Evolutionary conservation across 1,284 basidiomycete species (phyloP).

Genomic region (Cryptococcus floricola): DNA sequence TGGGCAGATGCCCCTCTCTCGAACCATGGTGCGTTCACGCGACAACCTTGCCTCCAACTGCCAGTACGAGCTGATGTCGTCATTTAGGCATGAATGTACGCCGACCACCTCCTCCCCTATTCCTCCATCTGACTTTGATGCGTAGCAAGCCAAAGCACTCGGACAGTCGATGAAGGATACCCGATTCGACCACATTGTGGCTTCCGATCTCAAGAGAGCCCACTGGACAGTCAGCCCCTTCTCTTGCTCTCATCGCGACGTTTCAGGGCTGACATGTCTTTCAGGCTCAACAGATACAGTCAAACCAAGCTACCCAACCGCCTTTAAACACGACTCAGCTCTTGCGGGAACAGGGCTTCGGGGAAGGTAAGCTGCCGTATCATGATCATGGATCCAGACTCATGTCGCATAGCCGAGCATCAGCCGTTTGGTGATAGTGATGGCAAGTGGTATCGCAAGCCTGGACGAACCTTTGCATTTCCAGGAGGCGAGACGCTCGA

Average conservation of each 20-base stretch:
- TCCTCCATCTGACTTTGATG: neutral
- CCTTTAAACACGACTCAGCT: constrained; percentile 34
- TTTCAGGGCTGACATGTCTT: neutral
- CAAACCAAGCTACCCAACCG: constrained; percentile 34
- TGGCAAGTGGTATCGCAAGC: constrained; percentile 28
- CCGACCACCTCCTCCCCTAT: neutral
- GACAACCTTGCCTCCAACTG: neutral
- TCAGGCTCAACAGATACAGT: constrained; percentile 45
- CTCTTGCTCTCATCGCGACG: neutral
- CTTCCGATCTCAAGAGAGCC: constrained; percentile 76
- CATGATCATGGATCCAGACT: too few species aligned
- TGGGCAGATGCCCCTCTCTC: constrained; percentile 77
- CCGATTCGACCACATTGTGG: constrained; percentile 65
- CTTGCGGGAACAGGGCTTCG: constrained; percentile 49
- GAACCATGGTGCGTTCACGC: constrained; percentile 62
- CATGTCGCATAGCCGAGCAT: too few species aligned
- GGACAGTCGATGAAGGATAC: constrained; percentile 61
- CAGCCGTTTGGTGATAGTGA: constrained; percentile 33
- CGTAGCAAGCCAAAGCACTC: constrained; percentile 75
- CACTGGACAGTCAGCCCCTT: constrained; percentile 41
- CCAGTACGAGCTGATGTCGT: neutral
- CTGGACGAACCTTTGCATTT: constrained; percentile 40
- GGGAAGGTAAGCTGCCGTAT: constrained; percentile 28
- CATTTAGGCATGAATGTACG: constrained; percentile 14
- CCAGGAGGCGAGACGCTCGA: constrained; percentile 44